phyloP scores from a whole-genome alignment of 176 grass and related monocot species.

The barley (Hordeum vulgare) region DNA sequence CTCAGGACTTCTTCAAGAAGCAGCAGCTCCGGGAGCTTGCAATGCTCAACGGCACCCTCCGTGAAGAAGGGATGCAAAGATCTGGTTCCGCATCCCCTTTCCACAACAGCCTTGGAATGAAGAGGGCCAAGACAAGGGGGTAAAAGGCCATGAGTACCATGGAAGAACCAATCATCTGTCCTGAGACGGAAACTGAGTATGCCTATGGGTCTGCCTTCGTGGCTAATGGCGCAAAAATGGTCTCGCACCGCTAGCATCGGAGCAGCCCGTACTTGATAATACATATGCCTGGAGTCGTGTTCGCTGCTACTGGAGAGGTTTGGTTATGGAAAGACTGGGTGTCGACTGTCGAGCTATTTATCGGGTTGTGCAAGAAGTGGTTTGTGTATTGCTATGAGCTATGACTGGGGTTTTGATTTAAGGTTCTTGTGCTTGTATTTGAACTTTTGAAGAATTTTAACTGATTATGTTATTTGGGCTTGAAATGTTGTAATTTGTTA shows the following conservation, averaged over 20 bases:
- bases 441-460: neutral
- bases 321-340: slow-evolving; percentile 25
- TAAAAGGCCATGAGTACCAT: slow-evolving; percentile 14
- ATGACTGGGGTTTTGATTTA: neutral
- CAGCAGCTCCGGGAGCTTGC: slow-evolving; percentile 94
- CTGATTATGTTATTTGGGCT: slow-evolving; percentile 19
- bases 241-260: slow-evolving; percentile 20
- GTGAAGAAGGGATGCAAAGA: slow-evolving; percentile 82
- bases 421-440: slow-evolving; percentile 26
- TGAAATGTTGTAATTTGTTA: neutral
- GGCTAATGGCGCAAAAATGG: slow-evolving; percentile 15
- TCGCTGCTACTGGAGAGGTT: slow-evolving; percentile 30
- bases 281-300: slow-evolving; percentile 50
- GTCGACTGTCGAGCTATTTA: slow-evolving; percentile 25
- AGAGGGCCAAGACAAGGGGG: slow-evolving; percentile 92
- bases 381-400: slow-evolving; percentile 35
- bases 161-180: slow-evolving; percentile 38
- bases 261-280: slow-evolving; percentile 42
- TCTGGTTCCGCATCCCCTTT: slow-evolving; percentile 81
- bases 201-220: slow-evolving; percentile 43
- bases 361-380: slow-evolving; percentile 26
- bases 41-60: slow-evolving; percentile 87
- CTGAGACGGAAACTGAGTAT: slow-evolving; percentile 28
- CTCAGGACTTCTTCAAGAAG: slow-evolving; percentile 96
- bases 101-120: slow-evolving; percentile 85